Percentiles rank a stretch among this genome's conserved stretches.
Evolutionary conservation across 164 flowering plant genomes (phyloP).

Genomic region (Liquidambar formosana): DNA sequence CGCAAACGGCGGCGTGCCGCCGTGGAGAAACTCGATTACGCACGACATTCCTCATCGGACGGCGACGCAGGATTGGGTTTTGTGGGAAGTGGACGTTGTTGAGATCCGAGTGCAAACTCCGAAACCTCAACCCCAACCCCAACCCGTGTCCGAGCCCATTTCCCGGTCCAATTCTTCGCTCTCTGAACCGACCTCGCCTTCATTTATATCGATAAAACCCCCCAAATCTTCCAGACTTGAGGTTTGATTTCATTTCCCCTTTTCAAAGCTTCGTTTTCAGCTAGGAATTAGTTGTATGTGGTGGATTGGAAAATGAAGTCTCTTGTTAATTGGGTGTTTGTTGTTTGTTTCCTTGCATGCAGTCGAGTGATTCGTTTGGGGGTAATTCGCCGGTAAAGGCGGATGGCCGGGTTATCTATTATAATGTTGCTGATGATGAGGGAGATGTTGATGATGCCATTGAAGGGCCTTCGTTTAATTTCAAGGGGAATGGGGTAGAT

Average conservation of each 20-base stretch:
- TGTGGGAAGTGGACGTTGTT: conserved; percentile 53
- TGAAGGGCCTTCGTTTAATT: conserved; percentile 30
- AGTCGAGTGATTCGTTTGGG: conserved; percentile 32
- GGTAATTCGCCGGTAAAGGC: conserved; percentile 27
- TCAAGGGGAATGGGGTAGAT: conserved; percentile 55
- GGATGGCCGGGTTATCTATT: conserved; percentile 52
- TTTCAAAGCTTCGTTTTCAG: no score
- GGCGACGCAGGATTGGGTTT: conserved; percentile 44
- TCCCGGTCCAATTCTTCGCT: conserved; percentile 1
- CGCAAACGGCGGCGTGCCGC: conserved; percentile 61
- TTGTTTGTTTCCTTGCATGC: conserved; percentile 9
- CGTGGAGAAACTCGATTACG: conserved; percentile 59
- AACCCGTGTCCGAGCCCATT: neutral
- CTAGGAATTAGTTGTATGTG: neutral
- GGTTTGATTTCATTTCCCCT: conserved; percentile 16
- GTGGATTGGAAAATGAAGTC: conserved; percentile 24
- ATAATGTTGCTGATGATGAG: conserved; percentile 43
- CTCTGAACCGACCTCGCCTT: conserved; percentile 6
- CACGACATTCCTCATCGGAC: conserved; percentile 60
- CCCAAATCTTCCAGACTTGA: conserved; percentile 14
- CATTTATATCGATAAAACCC: conserved; percentile 1
- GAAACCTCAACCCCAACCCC: neutral
- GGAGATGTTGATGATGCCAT: conserved; percentile 37
- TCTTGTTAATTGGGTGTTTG: neutral
- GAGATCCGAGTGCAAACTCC: conserved; percentile 11